A percentile compares a stretch with the other conserved stretches of the same genome.
Evolutionary conservation across 805 yeast genomes (phyloP).

Genomic region (Jamesozyma gamospora): DNA sequence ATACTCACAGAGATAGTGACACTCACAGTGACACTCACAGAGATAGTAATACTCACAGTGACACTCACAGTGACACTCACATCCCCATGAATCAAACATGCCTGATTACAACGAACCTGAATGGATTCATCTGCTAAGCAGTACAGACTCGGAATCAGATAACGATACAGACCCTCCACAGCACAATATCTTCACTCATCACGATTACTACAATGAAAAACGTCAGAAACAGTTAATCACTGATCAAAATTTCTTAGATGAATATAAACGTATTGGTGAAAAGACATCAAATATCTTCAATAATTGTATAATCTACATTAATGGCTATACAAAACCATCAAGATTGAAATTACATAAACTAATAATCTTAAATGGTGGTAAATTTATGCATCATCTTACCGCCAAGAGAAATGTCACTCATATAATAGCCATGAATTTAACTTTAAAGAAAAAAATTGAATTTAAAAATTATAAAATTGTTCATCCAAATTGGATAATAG

Average conservation of each 20-base stretch:
- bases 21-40: no score
- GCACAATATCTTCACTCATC: no score
- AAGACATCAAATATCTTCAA: constrained; percentile 24
- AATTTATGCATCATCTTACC: constrained; percentile 53
- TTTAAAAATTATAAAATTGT: constrained; percentile 67
- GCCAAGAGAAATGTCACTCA: constrained; percentile 75
- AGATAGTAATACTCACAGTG: no score
- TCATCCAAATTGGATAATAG: constrained; percentile 70
- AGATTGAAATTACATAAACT: constrained; percentile 58
- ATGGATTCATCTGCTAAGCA: no score
- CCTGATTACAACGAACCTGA: no score
- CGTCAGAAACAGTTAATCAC: no score
- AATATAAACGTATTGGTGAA: not conserved
- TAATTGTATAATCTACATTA: constrained; percentile 64
- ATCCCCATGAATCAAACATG: no score
- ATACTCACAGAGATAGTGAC: no score
- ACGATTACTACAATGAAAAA: no score
- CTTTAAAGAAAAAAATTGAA: constrained; percentile 63
- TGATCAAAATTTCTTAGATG: not conserved
- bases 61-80: no score
- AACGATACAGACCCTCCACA: no score
- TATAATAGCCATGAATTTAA: constrained; percentile 66
- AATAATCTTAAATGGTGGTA: constrained; percentile 73
- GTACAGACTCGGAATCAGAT: no score
- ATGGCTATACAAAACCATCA: constrained; percentile 84